Evolutionary conservation across 257 asterid species (phyloP), one percentile per base, ranked within the genome.

Genomic region (Salvia hispanica): DNA sequence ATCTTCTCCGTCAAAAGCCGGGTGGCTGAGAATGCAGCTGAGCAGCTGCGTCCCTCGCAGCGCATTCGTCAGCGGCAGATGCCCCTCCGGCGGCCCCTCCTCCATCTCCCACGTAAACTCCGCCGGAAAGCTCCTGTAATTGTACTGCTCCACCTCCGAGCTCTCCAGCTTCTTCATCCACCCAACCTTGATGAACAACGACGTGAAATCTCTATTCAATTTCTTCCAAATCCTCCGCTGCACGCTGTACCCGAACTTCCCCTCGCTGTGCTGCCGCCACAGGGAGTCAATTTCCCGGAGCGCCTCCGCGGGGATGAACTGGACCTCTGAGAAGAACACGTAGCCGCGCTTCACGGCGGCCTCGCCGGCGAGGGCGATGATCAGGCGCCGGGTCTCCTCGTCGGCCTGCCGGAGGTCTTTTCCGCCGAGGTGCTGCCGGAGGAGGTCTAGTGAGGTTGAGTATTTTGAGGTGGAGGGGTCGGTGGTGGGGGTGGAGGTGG

Each of bases 311-410:
- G 85, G 21, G 50, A 93, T 88, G 91, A 93, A 93, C 54, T 86
- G 80, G 6, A 82, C 96, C 55, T 93, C 99, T 3, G 99, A 93
- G 88, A 93, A 93, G 90, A 93, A 90, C 0, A 93, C 96, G 77
- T 93, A 93, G 4, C 95, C 96, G 31, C 99, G 81, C 33, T 81
- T 86, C 66, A 43, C 64, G 4, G 97, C 89, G 45, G 86, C 77
- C 55, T 93, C 97, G 1, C 99, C 97, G n/a, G 99, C 92, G 18
- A 93, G 85, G 52, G 72, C 77, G 44, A 93, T 90, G 18, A 93
- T 81, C 2, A 93, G 90, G 71, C 97, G 86, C 18, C 99, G 95
- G 4, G 97, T 93, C 68, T 88, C 99, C 67, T 93, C 97, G 74
- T 93, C 99, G 7, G 99, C 99, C 67, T 80, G 78, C 10, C 88